Percentiles rank a stretch among this genome's conserved stretches.
These are phyloP conservation scores for Sechiopsis laciniata DNA, from an alignment of 306 rosid species.

Conservation along the genomic window DNA sequence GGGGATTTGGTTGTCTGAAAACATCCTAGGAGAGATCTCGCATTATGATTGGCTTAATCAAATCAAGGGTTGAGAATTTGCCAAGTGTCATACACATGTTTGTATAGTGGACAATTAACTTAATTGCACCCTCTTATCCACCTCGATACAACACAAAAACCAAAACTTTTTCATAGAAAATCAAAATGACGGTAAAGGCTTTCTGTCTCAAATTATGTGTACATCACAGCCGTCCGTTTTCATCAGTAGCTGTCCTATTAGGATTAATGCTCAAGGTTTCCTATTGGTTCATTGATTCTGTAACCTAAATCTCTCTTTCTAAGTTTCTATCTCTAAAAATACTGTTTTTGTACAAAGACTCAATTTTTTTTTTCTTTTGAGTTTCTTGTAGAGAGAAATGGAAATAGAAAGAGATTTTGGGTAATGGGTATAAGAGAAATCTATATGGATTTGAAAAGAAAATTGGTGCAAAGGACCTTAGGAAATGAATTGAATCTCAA, in stretches of 20 bases:
- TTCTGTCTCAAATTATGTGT: slow-evolving; percentile 38
- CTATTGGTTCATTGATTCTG: slow-evolving; percentile 24
- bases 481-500: too few species aligned
- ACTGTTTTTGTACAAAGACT: too few species aligned
- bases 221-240: slow-evolving; percentile 60
- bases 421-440: too few species aligned
- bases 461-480: too few species aligned
- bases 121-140: slow-evolving; percentile 16
- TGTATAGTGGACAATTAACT: slow-evolving; percentile 42
- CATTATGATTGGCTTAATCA: slow-evolving; percentile 59
- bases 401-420: too few species aligned
- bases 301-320: too few species aligned
- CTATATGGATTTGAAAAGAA: too few species aligned
- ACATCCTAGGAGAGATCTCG: slow-evolving; percentile 52
- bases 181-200: slow-evolving; percentile 20
- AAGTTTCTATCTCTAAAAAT: too few species aligned
- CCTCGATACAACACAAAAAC: slow-evolving; percentile 5
- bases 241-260: slow-evolving; percentile 26
- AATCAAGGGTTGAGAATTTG: slow-evolving; percentile 19
- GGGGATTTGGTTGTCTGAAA: slow-evolving; percentile 59
- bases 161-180: too few species aligned
- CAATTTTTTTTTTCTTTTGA: not conserved
- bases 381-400: not conserved
- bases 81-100: slow-evolving; percentile 17
- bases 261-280: slow-evolving; percentile 53